Base-by-base conservation (phyloP, 345 rosid species). In the Boechera stricta region DNA sequence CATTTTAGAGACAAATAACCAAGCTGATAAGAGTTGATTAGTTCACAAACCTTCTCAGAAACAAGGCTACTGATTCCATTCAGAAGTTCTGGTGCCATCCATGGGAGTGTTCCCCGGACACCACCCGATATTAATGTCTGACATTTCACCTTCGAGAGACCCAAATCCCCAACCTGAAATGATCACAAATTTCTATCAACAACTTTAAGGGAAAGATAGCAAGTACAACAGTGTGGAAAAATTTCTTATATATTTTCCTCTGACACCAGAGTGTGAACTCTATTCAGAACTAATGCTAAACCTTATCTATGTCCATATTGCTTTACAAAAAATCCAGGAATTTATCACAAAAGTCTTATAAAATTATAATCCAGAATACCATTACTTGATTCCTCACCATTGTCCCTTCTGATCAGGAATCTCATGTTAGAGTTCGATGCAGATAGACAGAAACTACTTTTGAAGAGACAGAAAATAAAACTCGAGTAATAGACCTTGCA, bases 111-210 rank as follows among this genome's bases (percentile, higher is more conserved):
- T 57, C 62, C 62, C 3, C 62, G 62, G 21, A 57, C 62, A 57
- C 62, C 62, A n/a, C 63, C 63, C 0, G 63, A 58, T 58, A 58
- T 58, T 58, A 58, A 4, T 58, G 63, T 58, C 26, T 58, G 63
- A 33, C 63, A 58, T 33, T 58, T 58, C 42, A 58, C 63, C 41
- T 58, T 58, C 10, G 63, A 58, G 26, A 58, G 63, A 58, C 63
- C 63, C 42, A 58, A 58, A 58, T 58, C 63, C 4, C 41, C 63
- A n/a, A 58, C 42, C 63, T 58, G 42, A 8, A 32, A 57, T 32
- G 6, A 15, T 31, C 39, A 15, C 39, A 56, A 29, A 2, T 6
- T 29, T 29, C 60, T 29, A 55, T 53, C 3, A 53, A 10, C 3
- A 53, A 4, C 26, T 54, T 11, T 11, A 28, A 24, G 29, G 29